Evolutionary conservation across 768 basidiomycete genomes (phyloP).

Genomic region (Termitomyces sp.): DNA sequence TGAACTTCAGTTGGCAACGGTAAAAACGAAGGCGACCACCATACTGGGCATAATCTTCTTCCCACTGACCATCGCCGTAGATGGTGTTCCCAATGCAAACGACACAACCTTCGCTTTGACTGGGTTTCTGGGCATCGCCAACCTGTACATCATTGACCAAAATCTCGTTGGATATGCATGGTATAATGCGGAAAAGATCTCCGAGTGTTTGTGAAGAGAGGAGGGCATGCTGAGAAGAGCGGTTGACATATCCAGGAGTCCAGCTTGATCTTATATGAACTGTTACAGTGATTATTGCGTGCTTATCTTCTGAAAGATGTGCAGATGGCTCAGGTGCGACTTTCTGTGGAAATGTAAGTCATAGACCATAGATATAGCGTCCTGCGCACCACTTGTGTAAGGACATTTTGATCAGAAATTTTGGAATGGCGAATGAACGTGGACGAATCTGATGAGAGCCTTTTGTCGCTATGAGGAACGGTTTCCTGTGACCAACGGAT

Average conservation of each 20-base stretch:
- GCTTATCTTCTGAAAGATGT: conserved; percentile 14
- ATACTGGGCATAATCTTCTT: conserved; percentile 53
- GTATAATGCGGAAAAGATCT: conserved; percentile 53
- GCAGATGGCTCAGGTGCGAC: conserved; percentile 15
- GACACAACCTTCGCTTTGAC: conserved; percentile 31
- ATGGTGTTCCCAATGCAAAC: conserved; percentile 57
- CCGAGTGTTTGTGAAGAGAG: conserved; percentile 69
- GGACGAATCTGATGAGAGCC: conserved; percentile 41
- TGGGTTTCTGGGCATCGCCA: not conserved
- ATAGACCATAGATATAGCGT: not conserved
- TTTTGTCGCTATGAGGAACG: conserved; percentile 3
- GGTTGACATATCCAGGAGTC: conserved; percentile 52
- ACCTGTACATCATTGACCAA: conserved; percentile 32
- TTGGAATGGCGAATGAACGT: conserved; percentile 60
- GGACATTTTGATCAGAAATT: conserved; percentile 61
- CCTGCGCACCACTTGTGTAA: conserved; percentile 33
- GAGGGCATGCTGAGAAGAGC: conserved; percentile 63
- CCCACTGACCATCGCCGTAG: conserved; percentile 48
- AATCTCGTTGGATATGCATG: conserved; percentile 56
- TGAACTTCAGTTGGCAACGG: conserved; percentile 37
- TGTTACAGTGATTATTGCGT: conserved; percentile 54
- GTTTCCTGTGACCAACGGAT: not conserved
- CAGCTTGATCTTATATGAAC: conserved; percentile 57
- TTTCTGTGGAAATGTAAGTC: conserved; percentile 18
- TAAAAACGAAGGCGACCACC: conserved; percentile 7